Conservation (phyloP, 2,329 filamentous ascomycete genomes). For the Scedosporium apiospermum region DNA sequence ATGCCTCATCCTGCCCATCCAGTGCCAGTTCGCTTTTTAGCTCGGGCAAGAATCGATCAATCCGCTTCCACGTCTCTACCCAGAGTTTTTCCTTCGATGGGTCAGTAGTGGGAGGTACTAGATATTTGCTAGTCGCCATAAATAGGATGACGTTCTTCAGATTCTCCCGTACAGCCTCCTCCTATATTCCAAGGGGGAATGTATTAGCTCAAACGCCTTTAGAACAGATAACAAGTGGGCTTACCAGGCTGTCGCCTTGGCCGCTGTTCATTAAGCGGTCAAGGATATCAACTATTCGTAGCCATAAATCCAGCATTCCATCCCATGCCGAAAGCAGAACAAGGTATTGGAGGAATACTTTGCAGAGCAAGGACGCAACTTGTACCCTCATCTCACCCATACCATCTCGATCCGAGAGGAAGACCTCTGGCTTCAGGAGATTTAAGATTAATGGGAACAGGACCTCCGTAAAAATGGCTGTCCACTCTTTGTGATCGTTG, state of each 20-base stretch:
- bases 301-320: conserved; percentile 84
- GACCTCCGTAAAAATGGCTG: conserved; percentile 86
- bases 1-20: conserved; percentile 26
- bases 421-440: conserved; percentile 88
- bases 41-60: conserved; percentile 56
- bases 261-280: conserved; percentile 94
- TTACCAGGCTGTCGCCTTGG: conserved; percentile 77
- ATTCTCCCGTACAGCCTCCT: conserved; percentile 91
- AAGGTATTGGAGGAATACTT: conserved; percentile 91
- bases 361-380: conserved; percentile 82
- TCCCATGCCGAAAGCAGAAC: conserved; percentile 77
- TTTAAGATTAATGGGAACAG: conserved; percentile 83
- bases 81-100: conserved; percentile 45
- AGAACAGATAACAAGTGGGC: conserved; percentile 20
- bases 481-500: conserved; percentile 85
- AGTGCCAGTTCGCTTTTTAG: conserved; percentile 46
- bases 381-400: conserved; percentile 96
- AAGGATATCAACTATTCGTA: conserved; percentile 87
- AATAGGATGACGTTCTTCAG: conserved; percentile 94
- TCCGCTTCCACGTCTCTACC: conserved; percentile 56
- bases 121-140: conserved; percentile 81
- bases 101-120: conserved; percentile 59
- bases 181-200: conserved; percentile 36
- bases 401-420: conserved; percentile 78
- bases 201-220: neutral